Evolutionary conservation across 2,329 filamentous ascomycete species (phyloP).

Genomic region (Scedosporium boydii): DNA sequence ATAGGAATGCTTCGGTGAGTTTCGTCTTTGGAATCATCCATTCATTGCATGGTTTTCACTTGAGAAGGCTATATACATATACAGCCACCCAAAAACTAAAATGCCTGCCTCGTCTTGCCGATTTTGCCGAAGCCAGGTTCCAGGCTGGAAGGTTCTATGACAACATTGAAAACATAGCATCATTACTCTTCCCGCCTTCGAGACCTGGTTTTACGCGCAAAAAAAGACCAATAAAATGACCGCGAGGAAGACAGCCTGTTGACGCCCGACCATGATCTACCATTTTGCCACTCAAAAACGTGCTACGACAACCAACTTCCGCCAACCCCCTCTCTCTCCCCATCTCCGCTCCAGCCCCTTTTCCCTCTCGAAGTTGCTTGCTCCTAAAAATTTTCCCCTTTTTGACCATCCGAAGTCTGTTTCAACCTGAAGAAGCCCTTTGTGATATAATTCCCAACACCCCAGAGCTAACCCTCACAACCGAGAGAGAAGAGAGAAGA

Average conservation of each 20-base stretch:
- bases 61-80: background rate
- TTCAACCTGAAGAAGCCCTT: constrained; percentile 12
- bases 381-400: background rate
- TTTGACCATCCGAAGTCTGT: constrained; percentile 4
- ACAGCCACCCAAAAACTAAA: constrained; percentile 1
- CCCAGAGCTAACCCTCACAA: constrained; percentile 7
- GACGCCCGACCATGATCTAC: constrained; percentile 7
- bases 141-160: background rate
- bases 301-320: background rate
- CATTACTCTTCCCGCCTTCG: background rate
- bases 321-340: background rate
- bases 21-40: constrained; percentile 1
- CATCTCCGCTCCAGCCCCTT: background rate
- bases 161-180: background rate
- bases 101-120: background rate
- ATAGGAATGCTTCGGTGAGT: background rate
- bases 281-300: constrained; percentile 1
- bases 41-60: constrained; percentile 2
- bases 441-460: constrained; percentile 10
- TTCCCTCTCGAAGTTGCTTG: background rate
- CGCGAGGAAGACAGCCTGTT: constrained; percentile 5
- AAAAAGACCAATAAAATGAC: constrained; percentile 3
- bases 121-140: background rate
- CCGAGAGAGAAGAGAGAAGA: background rate
- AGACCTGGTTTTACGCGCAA: background rate